Evolutionary conservation across 73 alveolate species (phyloP), one percentile per base, ranked within the genome.

Genomic region (Paramecium pentaurelia): DNA sequence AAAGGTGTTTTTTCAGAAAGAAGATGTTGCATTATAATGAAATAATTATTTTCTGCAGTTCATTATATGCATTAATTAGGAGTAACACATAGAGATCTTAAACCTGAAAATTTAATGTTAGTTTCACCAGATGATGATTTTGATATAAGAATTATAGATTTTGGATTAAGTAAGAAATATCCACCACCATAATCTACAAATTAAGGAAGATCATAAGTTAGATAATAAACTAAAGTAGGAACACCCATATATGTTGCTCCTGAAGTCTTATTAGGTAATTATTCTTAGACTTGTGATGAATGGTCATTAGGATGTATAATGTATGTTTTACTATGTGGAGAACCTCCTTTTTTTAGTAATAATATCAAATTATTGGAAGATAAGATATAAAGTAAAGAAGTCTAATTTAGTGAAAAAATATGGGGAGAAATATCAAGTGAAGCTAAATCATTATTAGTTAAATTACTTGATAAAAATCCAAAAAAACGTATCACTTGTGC

Each of bases 401-500:
- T 77, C 28, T 36, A 71, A 16, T 88, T 60, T 20, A 88, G 20
- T 25, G 71, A 80, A 80, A 44, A 40, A 27, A 37, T 58, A 9
- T 89, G 94, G 94, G 84, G 36, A 22, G 18, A 71, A 25, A 71
- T 89, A 36, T 60, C 94, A 12, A 32, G 10, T 25, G 71, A 89
- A 45, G 94, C 94, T 9, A 89, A 89, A 71, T 49, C 30, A 10
- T 30, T 89, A 2, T 28, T 89, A 11, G 42, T 54, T 10, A 71
- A 89, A 22, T 44, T 80, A 27, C 75, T 80, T 45, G 91, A 80
- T 30, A 95, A 95, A 86, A 95, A 98, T 36, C 96, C 98, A 12
- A 96, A 96, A 77, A 94, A 92, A 84, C 97, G 99, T 92, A 86
- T 96, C 25, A 93, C 98, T 58, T 97, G 99, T 49, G 97, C 96